These are phyloP conservation scores for Hysterium pulicare DNA, from an alignment of 2,329 filamentous ascomycete genomes.

Conservation along the genomic window DNA sequence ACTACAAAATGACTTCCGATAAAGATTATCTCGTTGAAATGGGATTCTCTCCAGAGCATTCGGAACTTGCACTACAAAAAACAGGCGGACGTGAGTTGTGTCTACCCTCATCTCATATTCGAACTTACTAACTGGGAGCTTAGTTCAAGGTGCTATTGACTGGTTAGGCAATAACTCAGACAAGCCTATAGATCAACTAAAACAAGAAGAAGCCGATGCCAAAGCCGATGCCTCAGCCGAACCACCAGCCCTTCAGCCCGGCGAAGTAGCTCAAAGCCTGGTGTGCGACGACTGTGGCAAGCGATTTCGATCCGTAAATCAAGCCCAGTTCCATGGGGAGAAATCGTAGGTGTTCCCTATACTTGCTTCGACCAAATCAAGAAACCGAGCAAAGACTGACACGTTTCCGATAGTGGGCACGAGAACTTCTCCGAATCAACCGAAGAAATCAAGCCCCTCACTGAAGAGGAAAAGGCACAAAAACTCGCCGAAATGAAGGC, in stretches of 20 bases:
- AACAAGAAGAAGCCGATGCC: constrained; percentile 48
- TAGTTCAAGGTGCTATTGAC: constrained; percentile 84
- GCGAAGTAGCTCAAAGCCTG: constrained; percentile 72
- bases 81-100: constrained; percentile 67
- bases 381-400: constrained; percentile 2
- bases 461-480: constrained; percentile 85
- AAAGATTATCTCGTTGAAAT: constrained; percentile 61
- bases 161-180: constrained; percentile 94
- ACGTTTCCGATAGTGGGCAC: constrained; percentile 60
- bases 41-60: constrained; percentile 79
- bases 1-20: constrained; percentile 48
- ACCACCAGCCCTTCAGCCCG: constrained; percentile 65
- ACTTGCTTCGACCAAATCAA: background rate
- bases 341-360: constrained; percentile 61
- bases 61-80: constrained; percentile 80
- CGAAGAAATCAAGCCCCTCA: constrained; percentile 85
- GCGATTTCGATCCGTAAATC: constrained; percentile 74
- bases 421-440: constrained; percentile 89
- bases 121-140: constrained; percentile 7
- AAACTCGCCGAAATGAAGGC: constrained; percentile 71
- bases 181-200: constrained; percentile 78
- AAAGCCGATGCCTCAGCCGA: constrained; percentile 46
- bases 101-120: constrained; percentile 1
- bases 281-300: constrained; percentile 95
- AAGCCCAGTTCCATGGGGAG: constrained; percentile 85